Evolutionary conservation across 2,329 filamentous ascomycete genomes (phyloP), one percentile per base, ranked within the genome.

Genomic region (Epichloe typhina): DNA sequence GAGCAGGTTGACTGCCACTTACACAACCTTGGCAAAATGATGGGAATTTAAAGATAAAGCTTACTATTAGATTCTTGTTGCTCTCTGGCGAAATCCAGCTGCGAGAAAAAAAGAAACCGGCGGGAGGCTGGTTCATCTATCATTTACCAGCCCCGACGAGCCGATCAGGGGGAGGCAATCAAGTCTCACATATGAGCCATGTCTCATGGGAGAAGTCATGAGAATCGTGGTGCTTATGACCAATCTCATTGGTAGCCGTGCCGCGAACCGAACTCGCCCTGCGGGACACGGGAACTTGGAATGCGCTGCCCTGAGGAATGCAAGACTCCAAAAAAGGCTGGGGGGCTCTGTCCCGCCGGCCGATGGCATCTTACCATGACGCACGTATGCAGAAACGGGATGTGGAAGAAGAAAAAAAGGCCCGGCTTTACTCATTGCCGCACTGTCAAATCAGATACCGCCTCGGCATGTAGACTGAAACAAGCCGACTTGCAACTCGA

Each of bases 391-490:
- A 9, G 31, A 5, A 33, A 33, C n/a, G 12, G 23, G 23, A 15
- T 48, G 26, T 31, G 40, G 19, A 39, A n/a, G n/a, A n/a, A n/a
- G n/a, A 12, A 8, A 13, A 41, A 12, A 8, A 9, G 3, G 21
- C 17, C 2, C 1, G 7, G n/a, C 19, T 31, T 17, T 13, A 15
- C 19, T 48, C 23, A 23, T 41, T 41, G 31, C 31, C 47, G 13
- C 23, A 4, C 39, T 36, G 47, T 6, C 15, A 4, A 4, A 41
- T 48, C 6, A 26, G 13, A 42, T 42, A 23, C 38, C 26, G 47
- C 31, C 39, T 36, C 39, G 47, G 47, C n/a, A 49, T 49, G 47
- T 12, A 36, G 31, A 36, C 39, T 49, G 47, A 49, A 49, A 49
- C 47, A 31, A 17, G 17, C 5, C 19, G 23, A 9, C 1, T 17